Evolutionary conservation across 2,329 filamentous ascomycete genomes (phyloP).

Genomic region (Paecilomyces variotii): DNA sequence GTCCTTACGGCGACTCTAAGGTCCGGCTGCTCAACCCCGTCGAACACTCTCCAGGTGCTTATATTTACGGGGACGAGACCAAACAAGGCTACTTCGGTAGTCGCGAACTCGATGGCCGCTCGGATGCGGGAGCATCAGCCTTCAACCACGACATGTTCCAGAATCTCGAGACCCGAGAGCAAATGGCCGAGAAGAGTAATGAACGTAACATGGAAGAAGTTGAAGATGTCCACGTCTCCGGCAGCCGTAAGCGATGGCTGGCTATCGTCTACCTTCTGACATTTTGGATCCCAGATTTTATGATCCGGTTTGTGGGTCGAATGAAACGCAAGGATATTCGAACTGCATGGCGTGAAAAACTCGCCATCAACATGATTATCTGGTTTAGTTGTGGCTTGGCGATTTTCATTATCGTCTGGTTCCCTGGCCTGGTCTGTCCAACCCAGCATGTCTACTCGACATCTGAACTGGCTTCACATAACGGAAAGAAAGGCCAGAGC

Average conservation of each 20-base stretch:
- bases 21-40: constrained; percentile 45
- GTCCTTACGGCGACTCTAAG: constrained; percentile 42
- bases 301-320: constrained; percentile 66
- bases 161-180: constrained; percentile 85
- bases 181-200: constrained; percentile 92
- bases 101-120: constrained; percentile 72
- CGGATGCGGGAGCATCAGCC: constrained; percentile 85
- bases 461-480: constrained; percentile 62
- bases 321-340: constrained; percentile 92
- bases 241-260: constrained; percentile 84
- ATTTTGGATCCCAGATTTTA: constrained; percentile 78
- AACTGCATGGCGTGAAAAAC: constrained; percentile 89
- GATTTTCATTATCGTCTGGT: constrained; percentile 82
- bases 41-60: constrained; percentile 49
- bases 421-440: constrained; percentile 83
- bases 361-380: constrained; percentile 96
- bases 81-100: constrained; percentile 71
- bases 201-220: constrained; percentile 86
- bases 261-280: constrained; percentile 76
- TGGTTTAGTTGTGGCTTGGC: constrained; percentile 75
- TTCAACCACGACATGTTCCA: constrained; percentile 98
- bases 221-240: constrained; percentile 69
- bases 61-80: constrained; percentile 66
- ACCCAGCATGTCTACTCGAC: constrained; percentile 81
- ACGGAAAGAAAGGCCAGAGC: constrained; percentile 59